A percentile compares a stretch with the other conserved stretches of the same genome.
phyloP scores from a whole-genome alignment of 2,329 filamentous ascomycete species.

The Alternaria rosae region DNA sequence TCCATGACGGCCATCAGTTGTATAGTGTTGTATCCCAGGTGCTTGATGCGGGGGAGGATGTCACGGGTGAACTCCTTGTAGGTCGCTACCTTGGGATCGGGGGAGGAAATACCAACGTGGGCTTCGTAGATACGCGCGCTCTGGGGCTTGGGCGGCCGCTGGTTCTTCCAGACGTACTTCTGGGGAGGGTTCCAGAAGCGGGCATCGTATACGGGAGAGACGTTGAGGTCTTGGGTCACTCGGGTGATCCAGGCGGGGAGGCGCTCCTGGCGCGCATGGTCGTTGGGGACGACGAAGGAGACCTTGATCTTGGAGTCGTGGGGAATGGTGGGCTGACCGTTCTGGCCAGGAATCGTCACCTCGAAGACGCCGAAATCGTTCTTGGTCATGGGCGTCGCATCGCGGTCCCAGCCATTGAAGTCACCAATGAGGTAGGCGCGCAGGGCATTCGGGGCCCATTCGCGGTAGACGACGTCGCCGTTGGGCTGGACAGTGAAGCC shows the following conservation, averaged over 20 bases:
- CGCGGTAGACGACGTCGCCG: conserved; percentile 87
- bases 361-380: conserved; percentile 87
- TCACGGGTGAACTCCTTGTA: conserved; percentile 97
- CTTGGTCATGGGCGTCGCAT: conserved; percentile 86
- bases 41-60: conserved; percentile 89
- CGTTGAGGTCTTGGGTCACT: conserved; percentile 88
- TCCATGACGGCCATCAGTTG: conserved; percentile 99
- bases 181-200: conserved; percentile 96
- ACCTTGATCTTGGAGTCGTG: conserved; percentile 98
- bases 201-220: conserved; percentile 93
- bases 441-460: conserved; percentile 93
- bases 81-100: conserved; percentile 85
- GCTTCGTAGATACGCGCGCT: conserved; percentile 97
- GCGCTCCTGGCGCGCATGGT: conserved; percentile 79
- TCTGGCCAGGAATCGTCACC: conserved; percentile 73
- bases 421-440: conserved; percentile 89
- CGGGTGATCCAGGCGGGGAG: conserved; percentile 97
- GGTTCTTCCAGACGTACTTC: conserved; percentile 84
- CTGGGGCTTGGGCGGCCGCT: conserved; percentile 79
- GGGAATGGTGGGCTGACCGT: conserved; percentile 79
- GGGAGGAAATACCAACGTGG: conserved; percentile 96
- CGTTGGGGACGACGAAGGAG: conserved; percentile 78
- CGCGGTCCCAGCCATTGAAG: conserved; percentile 91
- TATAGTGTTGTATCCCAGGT: conserved; percentile 94
- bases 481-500: conserved; percentile 83